These are phyloP conservation scores for Lumnitzera littorea DNA, from an alignment of 345 rosid genomes.

Conservation along the genomic window DNA sequence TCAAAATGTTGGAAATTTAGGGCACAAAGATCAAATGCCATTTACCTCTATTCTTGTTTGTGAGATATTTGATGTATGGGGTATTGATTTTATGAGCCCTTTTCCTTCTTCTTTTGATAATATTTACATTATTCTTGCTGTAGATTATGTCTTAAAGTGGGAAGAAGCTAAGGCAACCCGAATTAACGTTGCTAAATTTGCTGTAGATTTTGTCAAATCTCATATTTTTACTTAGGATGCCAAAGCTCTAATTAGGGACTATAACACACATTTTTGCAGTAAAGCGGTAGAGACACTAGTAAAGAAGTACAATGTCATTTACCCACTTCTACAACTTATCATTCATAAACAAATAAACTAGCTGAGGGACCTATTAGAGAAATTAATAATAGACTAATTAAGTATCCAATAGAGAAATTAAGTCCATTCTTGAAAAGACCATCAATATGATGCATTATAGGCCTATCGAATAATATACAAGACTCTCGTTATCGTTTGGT, in stretches of 20 bases:
- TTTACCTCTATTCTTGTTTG: neutral
- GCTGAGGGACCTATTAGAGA: neutral
- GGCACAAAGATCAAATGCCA: neutral
- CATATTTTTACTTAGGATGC: neutral
- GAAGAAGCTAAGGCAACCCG: neutral
- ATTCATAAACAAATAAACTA: neutral
- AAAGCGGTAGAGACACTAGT: neutral
- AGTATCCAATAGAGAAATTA: neutral
- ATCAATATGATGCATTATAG: conserved; percentile 4
- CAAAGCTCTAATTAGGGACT: neutral
- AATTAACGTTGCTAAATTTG: neutral
- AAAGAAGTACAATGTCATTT: neutral
- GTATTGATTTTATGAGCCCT: neutral
- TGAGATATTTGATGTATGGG: conserved; percentile 4
- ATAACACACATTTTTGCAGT: neutral
- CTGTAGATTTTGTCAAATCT: neutral
- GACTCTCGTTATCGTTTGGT: too few relatives aligned
- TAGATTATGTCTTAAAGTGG: conserved; percentile 1
- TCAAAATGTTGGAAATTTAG: neutral
- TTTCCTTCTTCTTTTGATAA: neutral
- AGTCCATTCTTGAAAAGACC: neutral
- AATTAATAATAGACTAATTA: neutral
- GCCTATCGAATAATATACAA: neutral
- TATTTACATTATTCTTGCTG: neutral
- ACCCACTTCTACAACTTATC: neutral